Percentiles rank a stretch among this genome's conserved stretches.
Evolutionary conservation across 306 rosid genomes (phyloP).

Genomic region (Senna siamea): DNA sequence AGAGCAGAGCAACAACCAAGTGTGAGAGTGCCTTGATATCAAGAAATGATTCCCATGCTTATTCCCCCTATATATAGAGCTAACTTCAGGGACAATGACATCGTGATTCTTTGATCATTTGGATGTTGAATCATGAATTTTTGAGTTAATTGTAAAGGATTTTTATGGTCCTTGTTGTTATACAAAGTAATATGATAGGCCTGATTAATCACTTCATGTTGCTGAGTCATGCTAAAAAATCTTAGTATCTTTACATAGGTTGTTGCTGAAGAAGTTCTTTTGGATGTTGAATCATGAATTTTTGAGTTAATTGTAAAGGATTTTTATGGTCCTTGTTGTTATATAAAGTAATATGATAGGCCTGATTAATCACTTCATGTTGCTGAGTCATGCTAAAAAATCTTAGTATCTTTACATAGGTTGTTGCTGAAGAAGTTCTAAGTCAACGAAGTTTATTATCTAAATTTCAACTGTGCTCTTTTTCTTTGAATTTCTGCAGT

Average conservation of each 20-base stretch:
- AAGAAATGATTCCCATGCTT: not conserved
- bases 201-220: not conserved
- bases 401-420: not conserved
- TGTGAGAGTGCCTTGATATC: slow-evolving; percentile 6
- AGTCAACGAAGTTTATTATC: slow-evolving; percentile 23
- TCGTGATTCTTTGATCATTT: not conserved
- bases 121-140: slow-evolving; percentile 11
- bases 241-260: not conserved
- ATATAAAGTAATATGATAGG: slow-evolving; percentile 8
- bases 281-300: slow-evolving; percentile 14
- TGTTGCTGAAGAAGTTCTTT: slow-evolving; percentile 28
- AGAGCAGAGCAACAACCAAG: not conserved
- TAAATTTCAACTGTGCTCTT: not conserved
- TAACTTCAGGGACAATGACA: not conserved
- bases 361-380: not conserved
- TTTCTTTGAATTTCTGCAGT: slow-evolving; percentile 29
- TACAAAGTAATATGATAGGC: slow-evolving; percentile 3
- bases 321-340: slow-evolving; percentile 11
- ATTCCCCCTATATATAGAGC: not conserved
- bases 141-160: not conserved
- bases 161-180: slow-evolving; percentile 13
- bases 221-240: slow-evolving; percentile 21
- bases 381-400: slow-evolving; percentile 22
- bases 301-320: not conserved
- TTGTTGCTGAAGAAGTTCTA: slow-evolving; percentile 30